These are phyloP conservation scores for Fusarium sp. DNA, from an alignment of 2,329 filamentous ascomycete genomes.

Conservation along the genomic window DNA sequence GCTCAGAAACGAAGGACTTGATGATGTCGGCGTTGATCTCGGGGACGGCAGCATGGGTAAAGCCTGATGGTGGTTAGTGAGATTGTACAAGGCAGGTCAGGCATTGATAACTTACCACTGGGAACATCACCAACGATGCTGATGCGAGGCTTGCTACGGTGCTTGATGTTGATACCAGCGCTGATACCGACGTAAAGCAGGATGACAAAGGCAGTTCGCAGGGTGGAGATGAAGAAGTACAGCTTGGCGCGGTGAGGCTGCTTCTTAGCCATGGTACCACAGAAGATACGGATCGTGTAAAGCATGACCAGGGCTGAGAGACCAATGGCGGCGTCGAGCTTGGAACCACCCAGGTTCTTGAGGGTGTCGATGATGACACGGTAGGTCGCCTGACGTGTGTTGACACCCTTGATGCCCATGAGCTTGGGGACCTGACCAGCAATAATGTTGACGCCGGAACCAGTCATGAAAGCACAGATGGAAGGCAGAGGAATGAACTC, in stretches of 20 bases:
- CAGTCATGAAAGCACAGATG: slow-evolving; percentile 68
- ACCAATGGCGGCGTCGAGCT: slow-evolving; percentile 79
- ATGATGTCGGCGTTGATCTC: slow-evolving; percentile 71
- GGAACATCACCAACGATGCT: slow-evolving; percentile 76
- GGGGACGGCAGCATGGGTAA: slow-evolving; percentile 77
- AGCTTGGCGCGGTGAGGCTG: slow-evolving; percentile 75
- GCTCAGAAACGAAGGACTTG: slow-evolving; percentile 70
- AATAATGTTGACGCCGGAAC: slow-evolving; percentile 64
- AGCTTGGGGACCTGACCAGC: slow-evolving; percentile 64
- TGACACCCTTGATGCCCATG: slow-evolving; percentile 63
- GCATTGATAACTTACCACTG: slow-evolving; percentile 62
- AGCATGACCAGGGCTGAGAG: slow-evolving; percentile 76
- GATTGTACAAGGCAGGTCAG: not conserved
- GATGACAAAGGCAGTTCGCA: slow-evolving; percentile 84
- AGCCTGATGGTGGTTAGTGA: slow-evolving; percentile 60
- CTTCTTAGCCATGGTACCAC: slow-evolving; percentile 73
- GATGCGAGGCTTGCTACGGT: slow-evolving; percentile 68
- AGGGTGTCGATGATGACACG: slow-evolving; percentile 65
- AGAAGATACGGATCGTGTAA: slow-evolving; percentile 73
- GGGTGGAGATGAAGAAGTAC: slow-evolving; percentile 83
- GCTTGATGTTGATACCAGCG: slow-evolving; percentile 75
- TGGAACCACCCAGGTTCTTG: slow-evolving; percentile 60
- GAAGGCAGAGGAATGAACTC: slow-evolving; percentile 66
- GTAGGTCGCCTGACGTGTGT: slow-evolving; percentile 63
- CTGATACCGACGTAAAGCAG: slow-evolving; percentile 84